Percentiles rank a stretch among this genome's conserved stretches.
These are phyloP conservation scores for Solanum pimpinellifolium DNA, from an alignment of 257 asterid genomes.

Conservation along the genomic window DNA sequence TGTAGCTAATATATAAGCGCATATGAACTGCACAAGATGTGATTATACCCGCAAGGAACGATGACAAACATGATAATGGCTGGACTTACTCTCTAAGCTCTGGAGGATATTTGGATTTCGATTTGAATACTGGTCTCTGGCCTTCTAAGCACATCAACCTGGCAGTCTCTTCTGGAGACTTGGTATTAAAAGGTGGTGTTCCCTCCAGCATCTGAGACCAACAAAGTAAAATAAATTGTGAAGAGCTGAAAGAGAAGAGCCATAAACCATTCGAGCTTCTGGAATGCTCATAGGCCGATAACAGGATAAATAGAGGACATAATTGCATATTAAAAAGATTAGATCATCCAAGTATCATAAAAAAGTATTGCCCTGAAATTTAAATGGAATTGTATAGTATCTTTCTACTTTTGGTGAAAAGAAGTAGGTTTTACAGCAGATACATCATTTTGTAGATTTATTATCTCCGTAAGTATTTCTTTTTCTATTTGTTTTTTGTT, in stretches of 20 bases:
- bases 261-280: background rate
- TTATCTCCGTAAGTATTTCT: background rate
- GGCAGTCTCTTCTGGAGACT: slow-evolving; percentile 57
- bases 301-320: background rate
- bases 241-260: background rate
- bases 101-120: slow-evolving; percentile 67
- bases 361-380: background rate
- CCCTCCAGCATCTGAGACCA: slow-evolving; percentile 85
- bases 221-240: background rate
- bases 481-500: background rate
- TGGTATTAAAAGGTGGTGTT: slow-evolving; percentile 58
- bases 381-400: background rate
- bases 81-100: slow-evolving; percentile 70
- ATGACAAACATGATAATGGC: background rate
- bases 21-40: background rate
- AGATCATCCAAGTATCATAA: background rate
- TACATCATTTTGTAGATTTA: background rate
- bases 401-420: background rate
- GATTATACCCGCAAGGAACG: background rate
- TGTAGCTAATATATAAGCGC: background rate
- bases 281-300: background rate
- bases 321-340: background rate
- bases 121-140: slow-evolving; percentile 72
- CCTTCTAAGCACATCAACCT: slow-evolving; percentile 58
- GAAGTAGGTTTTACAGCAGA: background rate